Base-by-base conservation (phyloP, 2,329 filamentous ascomycete species). In the Elsinoe batatas region DNA sequence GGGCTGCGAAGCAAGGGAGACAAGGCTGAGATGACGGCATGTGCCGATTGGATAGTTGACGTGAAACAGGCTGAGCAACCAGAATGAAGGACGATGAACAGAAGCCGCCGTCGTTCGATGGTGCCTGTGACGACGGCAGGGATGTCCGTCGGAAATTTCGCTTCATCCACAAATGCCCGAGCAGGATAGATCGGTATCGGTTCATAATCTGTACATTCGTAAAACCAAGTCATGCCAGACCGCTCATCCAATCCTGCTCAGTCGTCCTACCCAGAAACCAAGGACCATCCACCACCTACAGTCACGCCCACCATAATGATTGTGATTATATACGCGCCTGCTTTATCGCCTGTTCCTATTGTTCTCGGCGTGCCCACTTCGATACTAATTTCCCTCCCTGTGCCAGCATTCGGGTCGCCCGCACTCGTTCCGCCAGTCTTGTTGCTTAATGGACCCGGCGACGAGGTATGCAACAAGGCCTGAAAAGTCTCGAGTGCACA, bases 301-400 rank as follows among this genome's bases (percentile, higher is more conserved):
- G 36, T 38, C n/a, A 30, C n/a, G 1, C 17, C 49, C 26, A 53
- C 17, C 8, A 53, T 17, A 15, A 53, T 22, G 18, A 53, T 30
- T 20, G 85, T 90, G 44, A 81, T 60, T 58, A 88, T 78, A 13
- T 79, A 79, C 37, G 86, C 87, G 8, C 85, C 88, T 5, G 80
- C 84, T 59, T 74, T 80, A 64, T 91, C 87, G 5, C 76, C 81
- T 1, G 74, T 75, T 2, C 79, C 80, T 32, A 83, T 75, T 1
- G 69, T 58, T 10, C 13, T 54, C 26, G 51, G n/a, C 38, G 18
- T 11, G 22, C 20, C 40, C 1, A 13, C n/a, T 11, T 53, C 42
- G 18, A 56, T 7, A 33, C 42, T 40, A 11, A 11, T 47, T 8
- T 38, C 20, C 13, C 22, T 22, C 11, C 20, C 36, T 7, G 51